Base-by-base conservation (phyloP, 306 rosid genomes). In the Pyrus betulifolia region DNA sequence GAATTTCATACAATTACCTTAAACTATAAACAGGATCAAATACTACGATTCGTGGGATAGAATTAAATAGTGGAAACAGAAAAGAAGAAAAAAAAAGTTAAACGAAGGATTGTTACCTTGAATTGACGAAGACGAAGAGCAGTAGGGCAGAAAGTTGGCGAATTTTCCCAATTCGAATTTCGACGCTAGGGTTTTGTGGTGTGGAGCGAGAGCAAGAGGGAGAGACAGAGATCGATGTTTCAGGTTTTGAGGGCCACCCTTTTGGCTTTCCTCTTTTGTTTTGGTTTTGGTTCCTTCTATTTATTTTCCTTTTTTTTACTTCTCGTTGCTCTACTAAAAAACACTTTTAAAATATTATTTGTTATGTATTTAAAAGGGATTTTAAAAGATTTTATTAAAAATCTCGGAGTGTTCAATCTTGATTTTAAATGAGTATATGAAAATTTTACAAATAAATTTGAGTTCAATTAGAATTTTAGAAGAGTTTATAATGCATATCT, bases 41-140 rank as follows among this genome's bases (percentile, higher is more conserved):
- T 22, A 61, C 28, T 21, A 58, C 55, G 76, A 57, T 18, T 67
- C 42, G 3, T 73, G 46, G 21, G 46, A 61, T 45, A 18, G 0
- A 62, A 30, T 64, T 46, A 31, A 74, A 62, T 27, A 15, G 46
- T 28, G 31, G 70, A 74, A 45, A 28, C 31, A 22, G 45, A 38
- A 74, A 27, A 45, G 5, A 40, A 8, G 28, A 27, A 59, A 42
- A 73, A 2, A 10, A 11, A 38, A 72, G 40, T 23, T 35, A 22
- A 57, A 9, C 54, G n/a, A 72, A 51, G 60, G 18, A 58, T 58
- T 38, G 76, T 58, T 58, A 72, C 76, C 67, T 72, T 19, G 67
- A 38, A 72, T 58, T 38, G 67, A 35, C 4, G 23, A 33, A 57
- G 75, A 31, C 27, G 35, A 4, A 23, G 46, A 38, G 51, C 23